Evolutionary conservation across 192 early-diverging fungal genomes (phyloP), one percentile per base, ranked within the genome.

Genomic region (Coemansia sp.): DNA sequence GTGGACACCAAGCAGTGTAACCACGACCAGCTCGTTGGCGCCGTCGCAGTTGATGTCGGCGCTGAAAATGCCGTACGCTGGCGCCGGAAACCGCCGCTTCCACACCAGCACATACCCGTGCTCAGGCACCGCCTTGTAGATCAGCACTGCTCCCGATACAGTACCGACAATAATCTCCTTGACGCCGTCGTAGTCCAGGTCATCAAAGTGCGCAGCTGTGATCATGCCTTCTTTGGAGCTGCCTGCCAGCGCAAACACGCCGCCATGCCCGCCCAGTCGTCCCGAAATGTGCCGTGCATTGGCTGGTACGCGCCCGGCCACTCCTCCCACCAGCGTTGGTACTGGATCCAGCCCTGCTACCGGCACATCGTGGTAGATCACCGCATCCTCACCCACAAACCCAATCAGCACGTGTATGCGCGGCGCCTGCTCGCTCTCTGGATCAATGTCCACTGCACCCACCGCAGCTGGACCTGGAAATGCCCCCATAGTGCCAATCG

Each of bases 1-100:
- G 61, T 83, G 81, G 37, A 83, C 69, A 3, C 81, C 81, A 6
- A 68, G 60, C 66, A 83, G 67, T 31, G 81, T 83, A n/a, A 78
- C 72, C 31, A 83, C 81, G 1, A 83, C 69, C 55, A 83, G 55
- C 64, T 83, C 81, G 35, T 72, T 75, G 60, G 63, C 72, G 4
- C 81, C 81, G 56, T 83, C 81, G 63, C 66, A 48, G 62, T 83
- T 83, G 11, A 83, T 74, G 48, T 83, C 81, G 10, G 62, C 67
- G 51, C 72, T 66, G 26, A 75, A 78, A 10, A 83, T 71, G 14
- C 69, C 72, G 51, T 78, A 83, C 25, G 62, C 72, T 0, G 81
- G 75, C 11, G 66, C 72, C 4, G 81, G 75, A 45, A 83, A 83
- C 50, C 72, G 57, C 26, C 72, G 65, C 54, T 68, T 72, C 81